Evolutionary conservation across 2,329 filamentous ascomycete species (phyloP).

Genomic region (Ophiostoma populinum): DNA sequence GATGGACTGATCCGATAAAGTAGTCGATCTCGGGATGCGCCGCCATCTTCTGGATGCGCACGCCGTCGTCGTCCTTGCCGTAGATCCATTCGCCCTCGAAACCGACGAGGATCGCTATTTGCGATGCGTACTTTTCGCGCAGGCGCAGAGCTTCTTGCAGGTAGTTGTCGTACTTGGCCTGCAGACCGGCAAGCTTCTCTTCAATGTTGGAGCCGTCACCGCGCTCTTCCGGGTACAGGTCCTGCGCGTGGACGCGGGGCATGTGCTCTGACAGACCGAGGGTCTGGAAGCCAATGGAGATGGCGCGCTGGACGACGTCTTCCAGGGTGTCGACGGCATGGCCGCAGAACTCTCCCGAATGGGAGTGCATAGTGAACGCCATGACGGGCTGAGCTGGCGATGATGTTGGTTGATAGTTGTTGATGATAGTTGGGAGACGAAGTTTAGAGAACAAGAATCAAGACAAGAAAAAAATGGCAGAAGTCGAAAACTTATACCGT

Average conservation of each 20-base stretch:
- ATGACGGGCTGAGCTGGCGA: slow-evolving; percentile 35
- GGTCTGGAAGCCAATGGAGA: slow-evolving; percentile 59
- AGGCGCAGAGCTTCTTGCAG: slow-evolving; percentile 59
- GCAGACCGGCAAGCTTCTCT: slow-evolving; percentile 29
- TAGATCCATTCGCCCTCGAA: slow-evolving; percentile 93
- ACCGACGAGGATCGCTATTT: slow-evolving; percentile 69
- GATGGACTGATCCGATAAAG: slow-evolving; percentile 79
- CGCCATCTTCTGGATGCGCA: slow-evolving; percentile 43
- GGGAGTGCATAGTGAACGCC: slow-evolving; percentile 96
- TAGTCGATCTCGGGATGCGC: slow-evolving; percentile 49
- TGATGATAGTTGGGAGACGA: neutral
- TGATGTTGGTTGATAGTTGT: too few relatives aligned
- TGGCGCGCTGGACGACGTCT: slow-evolving; percentile 63
- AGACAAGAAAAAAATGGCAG: neutral
- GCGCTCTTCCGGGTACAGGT: slow-evolving; percentile 89
- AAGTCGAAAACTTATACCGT: too few relatives aligned
- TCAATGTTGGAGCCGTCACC: slow-evolving; percentile 29
- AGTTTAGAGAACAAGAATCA: neutral
- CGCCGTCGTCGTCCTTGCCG: slow-evolving; percentile 37
- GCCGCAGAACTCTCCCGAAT: slow-evolving; percentile 93
- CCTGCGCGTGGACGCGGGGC: slow-evolving; percentile 53
- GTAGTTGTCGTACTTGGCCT: slow-evolving; percentile 48
- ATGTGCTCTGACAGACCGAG: slow-evolving; percentile 93
- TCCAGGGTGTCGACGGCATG: slow-evolving; percentile 80
- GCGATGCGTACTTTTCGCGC: slow-evolving; percentile 46